Conservation (phyloP, 345 rosid species). For the Noccaea caerulescens region DNA sequence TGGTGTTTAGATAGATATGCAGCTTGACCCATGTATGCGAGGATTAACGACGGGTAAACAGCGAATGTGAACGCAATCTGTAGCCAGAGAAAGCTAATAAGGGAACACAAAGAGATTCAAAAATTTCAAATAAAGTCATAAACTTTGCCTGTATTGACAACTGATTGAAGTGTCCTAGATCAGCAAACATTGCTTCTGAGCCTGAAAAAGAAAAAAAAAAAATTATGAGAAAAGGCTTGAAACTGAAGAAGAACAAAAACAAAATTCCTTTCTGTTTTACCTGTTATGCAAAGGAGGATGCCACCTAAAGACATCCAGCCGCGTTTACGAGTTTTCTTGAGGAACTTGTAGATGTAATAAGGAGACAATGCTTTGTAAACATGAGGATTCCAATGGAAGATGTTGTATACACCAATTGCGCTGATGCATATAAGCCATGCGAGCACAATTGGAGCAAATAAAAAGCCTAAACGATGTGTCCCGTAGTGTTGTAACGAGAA, state of each 20-base stretch:
- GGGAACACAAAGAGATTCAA: not conserved
- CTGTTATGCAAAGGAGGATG: constrained; percentile 91
- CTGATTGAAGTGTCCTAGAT: constrained; percentile 96
- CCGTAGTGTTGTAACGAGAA: constrained; percentile 88
- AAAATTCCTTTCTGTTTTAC: constrained; percentile 36
- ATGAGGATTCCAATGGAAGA: constrained; percentile 88
- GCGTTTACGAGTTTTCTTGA: constrained; percentile 81
- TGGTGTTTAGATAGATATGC: constrained; percentile 93
- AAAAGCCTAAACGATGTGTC: constrained; percentile 80
- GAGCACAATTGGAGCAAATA: constrained; percentile 82
- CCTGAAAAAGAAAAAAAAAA: constrained; percentile 49
- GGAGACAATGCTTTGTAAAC: constrained; percentile 96
- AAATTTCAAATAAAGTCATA: not conserved
- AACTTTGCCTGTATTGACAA: constrained; percentile 74
- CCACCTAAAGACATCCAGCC: constrained; percentile 99
- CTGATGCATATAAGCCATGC: constrained; percentile 88
- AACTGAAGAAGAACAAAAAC: not conserved
- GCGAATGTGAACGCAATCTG: constrained; percentile 91
- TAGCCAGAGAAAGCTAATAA: constrained; percentile 24
- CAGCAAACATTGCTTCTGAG: constrained; percentile 99
- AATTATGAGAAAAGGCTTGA: not conserved
- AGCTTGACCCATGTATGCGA: constrained; percentile 99
- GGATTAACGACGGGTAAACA: constrained; percentile 93
- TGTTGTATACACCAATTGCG: constrained; percentile 84
- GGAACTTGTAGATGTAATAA: constrained; percentile 83